Evolutionary conservation across 2,329 filamentous ascomycete species (phyloP).

Genomic region (Fusarium pseudocircinatum): DNA sequence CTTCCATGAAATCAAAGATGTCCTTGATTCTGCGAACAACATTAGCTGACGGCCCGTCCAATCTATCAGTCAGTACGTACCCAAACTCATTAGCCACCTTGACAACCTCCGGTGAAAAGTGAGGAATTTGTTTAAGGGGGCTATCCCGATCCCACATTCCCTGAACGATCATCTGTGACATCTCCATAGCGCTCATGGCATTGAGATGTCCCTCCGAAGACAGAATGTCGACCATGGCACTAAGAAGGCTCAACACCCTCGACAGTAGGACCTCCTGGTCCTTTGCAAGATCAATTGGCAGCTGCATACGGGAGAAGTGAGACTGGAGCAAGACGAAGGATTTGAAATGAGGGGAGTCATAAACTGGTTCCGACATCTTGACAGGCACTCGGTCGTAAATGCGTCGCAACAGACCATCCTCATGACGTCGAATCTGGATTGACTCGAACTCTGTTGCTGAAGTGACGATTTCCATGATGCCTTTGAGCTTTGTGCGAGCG

Average conservation of each 20-base stretch:
- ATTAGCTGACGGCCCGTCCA: constrained; percentile 44
- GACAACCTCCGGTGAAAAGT: constrained; percentile 86
- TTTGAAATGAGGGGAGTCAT: constrained; percentile 98
- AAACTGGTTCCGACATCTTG: constrained; percentile 88
- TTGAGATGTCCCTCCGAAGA: constrained; percentile 97
- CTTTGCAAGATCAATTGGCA: constrained; percentile 94
- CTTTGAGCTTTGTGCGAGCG: constrained; percentile 92
- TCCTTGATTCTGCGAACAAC: constrained; percentile 76
- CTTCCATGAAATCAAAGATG: constrained; percentile 97
- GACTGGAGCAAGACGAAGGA: constrained; percentile 96
- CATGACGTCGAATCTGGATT: constrained; percentile 92
- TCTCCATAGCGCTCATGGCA: constrained; percentile 98
- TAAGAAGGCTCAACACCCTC: constrained; percentile 87
- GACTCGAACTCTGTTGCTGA: constrained; percentile 96
- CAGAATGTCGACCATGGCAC: constrained; percentile 92
- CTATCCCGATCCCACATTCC: constrained; percentile 99
- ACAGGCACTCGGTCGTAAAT: constrained; percentile 96
- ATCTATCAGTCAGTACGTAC: constrained; percentile 56
- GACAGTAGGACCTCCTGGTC: constrained; percentile 90
- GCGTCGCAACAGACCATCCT: constrained; percentile 85
- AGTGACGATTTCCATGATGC: constrained; percentile 94
- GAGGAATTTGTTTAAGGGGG: constrained; percentile 96
- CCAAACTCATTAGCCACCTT: constrained; percentile 82
- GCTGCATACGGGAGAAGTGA: constrained; percentile 96
- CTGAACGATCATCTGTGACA: constrained; percentile 99